A percentile compares a stretch with the other conserved stretches of the same genome.
Conservation (phyloP, 345 rosid species). For the Moricandia moricandioides region DNA sequence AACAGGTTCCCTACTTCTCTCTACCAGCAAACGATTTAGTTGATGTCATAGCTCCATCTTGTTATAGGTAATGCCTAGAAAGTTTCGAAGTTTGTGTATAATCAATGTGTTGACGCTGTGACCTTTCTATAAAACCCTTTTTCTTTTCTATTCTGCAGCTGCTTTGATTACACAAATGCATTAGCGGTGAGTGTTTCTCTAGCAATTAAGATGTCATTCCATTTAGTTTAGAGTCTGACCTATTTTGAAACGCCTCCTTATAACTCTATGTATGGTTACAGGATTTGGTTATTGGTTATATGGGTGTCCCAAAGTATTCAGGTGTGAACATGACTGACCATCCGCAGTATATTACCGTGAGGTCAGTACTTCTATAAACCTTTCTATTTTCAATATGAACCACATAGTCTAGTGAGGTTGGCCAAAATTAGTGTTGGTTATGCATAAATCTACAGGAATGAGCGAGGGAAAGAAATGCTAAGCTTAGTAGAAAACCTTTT, state of each 20-base stretch:
- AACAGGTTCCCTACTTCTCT: conserved; percentile 99
- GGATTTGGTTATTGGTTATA: conserved; percentile 96
- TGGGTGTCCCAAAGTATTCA: conserved; percentile 95
- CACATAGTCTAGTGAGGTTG: neutral
- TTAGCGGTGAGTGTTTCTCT: conserved; percentile 69
- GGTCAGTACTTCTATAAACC: conserved; percentile 46
- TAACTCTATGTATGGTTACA: conserved; percentile 24
- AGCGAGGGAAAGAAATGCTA: conserved; percentile 88
- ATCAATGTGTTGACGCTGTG: neutral
- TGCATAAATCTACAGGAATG: conserved; percentile 56
- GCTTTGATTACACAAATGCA: conserved; percentile 96
- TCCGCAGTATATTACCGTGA: conserved; percentile 88
- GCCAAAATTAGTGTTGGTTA: conserved; percentile 13
- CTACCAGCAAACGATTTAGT: conserved; percentile 90
- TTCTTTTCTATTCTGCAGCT: conserved; percentile 51
- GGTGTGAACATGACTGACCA: conserved; percentile 90
- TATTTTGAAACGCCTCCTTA: conserved; percentile 5
- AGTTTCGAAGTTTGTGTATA: neutral
- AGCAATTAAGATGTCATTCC: neutral
- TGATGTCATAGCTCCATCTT: conserved; percentile 93
- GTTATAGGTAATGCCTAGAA: conserved; percentile 69
- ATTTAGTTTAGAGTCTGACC: neutral
- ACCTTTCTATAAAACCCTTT: conserved; percentile 11
- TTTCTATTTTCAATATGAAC: conserved; percentile 1
- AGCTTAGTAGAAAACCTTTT: conserved; percentile 71